These are phyloP conservation scores for Penicillium sp. DNA, from an alignment of 2,329 filamentous ascomycete species.

Conservation along the genomic window DNA sequence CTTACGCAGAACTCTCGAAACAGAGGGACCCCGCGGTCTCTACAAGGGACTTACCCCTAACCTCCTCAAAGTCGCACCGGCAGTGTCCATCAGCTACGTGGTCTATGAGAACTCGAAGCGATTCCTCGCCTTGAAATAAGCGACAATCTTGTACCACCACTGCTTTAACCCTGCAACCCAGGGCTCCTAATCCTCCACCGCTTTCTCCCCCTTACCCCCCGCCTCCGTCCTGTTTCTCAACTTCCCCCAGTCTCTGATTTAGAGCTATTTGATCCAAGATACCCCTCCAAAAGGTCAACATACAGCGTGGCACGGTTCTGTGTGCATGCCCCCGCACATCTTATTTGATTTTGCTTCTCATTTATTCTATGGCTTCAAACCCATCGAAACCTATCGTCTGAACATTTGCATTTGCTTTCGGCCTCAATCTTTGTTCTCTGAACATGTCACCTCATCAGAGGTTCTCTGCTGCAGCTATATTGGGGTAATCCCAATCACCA, in stretches of 20 bases:
- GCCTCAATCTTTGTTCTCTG: not conserved
- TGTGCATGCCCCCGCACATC: conserved; percentile 13
- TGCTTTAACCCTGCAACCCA: not conserved
- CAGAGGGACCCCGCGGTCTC: conserved; percentile 80
- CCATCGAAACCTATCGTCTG: not conserved
- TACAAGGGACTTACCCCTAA: conserved; percentile 97
- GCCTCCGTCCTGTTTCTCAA: conserved; percentile 1
- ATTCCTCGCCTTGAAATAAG: conserved; percentile 56
- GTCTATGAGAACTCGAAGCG: conserved; percentile 90
- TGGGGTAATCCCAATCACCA: conserved; percentile 10
- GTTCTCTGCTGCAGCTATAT: conserved; percentile 8
- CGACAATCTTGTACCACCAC: not conserved
- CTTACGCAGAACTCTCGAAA: conserved; percentile 74
- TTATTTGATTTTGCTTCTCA: conserved; percentile 8
- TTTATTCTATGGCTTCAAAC: not conserved
- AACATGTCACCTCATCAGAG: not conserved
- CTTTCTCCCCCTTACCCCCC: not conserved
- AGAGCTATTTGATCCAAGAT: conserved; percentile 29
- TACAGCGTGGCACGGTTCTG: conserved; percentile 13
- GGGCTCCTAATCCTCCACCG: not conserved
- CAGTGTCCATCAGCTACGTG: conserved; percentile 92
- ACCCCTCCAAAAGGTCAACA: conserved; percentile 28
- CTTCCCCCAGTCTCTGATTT: conserved; percentile 14
- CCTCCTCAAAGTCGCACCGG: conserved; percentile 91
- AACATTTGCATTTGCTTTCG: conserved; percentile 12